phyloP scores from a whole-genome alignment of 2,329 filamentous ascomycete genomes.

The Neophaeococcomyces aloes region DNA sequence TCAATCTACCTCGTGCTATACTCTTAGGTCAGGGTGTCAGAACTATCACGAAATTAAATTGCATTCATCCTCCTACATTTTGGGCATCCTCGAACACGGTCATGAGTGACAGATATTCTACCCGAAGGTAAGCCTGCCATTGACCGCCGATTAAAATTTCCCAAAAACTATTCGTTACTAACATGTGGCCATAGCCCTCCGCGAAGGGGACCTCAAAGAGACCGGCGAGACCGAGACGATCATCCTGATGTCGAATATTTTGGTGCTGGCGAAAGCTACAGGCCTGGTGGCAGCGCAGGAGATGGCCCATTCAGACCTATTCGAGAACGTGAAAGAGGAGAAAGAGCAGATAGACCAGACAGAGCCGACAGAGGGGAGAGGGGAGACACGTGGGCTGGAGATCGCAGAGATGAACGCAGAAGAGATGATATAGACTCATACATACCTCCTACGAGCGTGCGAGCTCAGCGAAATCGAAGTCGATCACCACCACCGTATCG shows the following conservation, averaged over 20 bases:
- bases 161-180: neutral
- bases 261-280: slow-evolving; percentile 22
- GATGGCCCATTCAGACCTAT: slow-evolving; percentile 20
- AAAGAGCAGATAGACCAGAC: slow-evolving; percentile 19
- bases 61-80: too few species aligned
- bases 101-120: slow-evolving; percentile 8
- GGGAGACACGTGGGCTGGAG: slow-evolving; percentile 15
- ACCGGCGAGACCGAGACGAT: slow-evolving; percentile 18
- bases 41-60: too few species aligned
- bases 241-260: slow-evolving; percentile 21
- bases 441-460: slow-evolving; percentile 16
- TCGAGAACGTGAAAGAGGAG: slow-evolving; percentile 15
- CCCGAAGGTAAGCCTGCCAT: neutral
- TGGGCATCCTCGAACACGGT: neutral
- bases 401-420: slow-evolving; percentile 12
- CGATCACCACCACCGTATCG: slow-evolving; percentile 33
- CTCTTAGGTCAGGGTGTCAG: too few species aligned
- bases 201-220: slow-evolving; percentile 14
- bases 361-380: slow-evolving; percentile 15
- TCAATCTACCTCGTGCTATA: too few species aligned
- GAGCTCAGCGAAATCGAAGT: slow-evolving; percentile 26
- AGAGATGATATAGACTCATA: slow-evolving; percentile 22
- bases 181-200: neutral
- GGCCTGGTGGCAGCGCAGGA: slow-evolving; percentile 20
- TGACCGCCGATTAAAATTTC: neutral